phyloP scores from a whole-genome alignment of 1,284 basidiomycete genomes.

The Meripilus lineatus region DNA sequence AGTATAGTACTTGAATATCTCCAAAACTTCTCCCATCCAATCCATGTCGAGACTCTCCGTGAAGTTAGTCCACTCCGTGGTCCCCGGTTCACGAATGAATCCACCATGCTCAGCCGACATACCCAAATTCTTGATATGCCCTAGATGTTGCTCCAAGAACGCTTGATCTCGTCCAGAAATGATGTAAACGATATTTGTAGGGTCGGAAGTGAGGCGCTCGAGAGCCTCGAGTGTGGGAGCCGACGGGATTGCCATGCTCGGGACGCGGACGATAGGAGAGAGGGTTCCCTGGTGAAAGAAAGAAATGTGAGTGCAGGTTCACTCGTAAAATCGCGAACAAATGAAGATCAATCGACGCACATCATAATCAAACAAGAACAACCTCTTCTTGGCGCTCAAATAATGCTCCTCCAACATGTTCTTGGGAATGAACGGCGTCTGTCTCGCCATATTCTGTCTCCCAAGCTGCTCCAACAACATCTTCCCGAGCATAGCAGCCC shows the following conservation, averaged over 20 bases:
- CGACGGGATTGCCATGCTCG: conserved; percentile 85
- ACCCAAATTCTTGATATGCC: conserved; percentile 79
- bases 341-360: conserved; percentile 39
- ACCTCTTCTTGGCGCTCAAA: conserved; percentile 70
- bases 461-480: conserved; percentile 84
- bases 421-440: conserved; percentile 82
- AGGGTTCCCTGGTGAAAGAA: conserved; percentile 73
- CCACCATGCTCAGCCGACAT: conserved; percentile 97
- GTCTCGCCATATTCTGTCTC: conserved; percentile 76
- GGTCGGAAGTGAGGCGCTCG: conserved; percentile 68
- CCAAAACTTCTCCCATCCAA: conserved; percentile 95
- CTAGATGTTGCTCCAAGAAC: conserved; percentile 91
- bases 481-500: conserved; percentile 89
- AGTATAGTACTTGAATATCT: conserved; percentile 96
- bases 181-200: conserved; percentile 91
- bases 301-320: not conserved
- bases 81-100: conserved; percentile 78
- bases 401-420: conserved; percentile 64
- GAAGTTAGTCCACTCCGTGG: conserved; percentile 78
- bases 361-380: conserved; percentile 97
- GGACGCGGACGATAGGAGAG: conserved; percentile 94
- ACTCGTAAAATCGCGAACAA: not conserved
- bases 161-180: conserved; percentile 95
- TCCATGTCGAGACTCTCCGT: conserved; percentile 93
- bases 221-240: conserved; percentile 74